Evolutionary conservation across 208 protist species (phyloP).

Genomic region (Wallacemonas collosoma): DNA sequence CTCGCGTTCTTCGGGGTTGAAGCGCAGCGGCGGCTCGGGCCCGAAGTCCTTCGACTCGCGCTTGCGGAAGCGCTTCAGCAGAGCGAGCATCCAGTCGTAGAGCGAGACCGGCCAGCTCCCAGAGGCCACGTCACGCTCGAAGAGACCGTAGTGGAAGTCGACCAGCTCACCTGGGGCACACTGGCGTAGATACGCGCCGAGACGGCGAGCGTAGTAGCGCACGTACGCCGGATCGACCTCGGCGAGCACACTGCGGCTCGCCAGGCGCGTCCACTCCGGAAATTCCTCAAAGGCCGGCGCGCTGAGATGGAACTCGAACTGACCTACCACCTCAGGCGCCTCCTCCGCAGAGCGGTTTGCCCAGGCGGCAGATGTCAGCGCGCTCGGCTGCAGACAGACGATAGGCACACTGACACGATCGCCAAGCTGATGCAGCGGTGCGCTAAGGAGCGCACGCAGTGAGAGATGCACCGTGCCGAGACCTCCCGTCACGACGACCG

Average conservation of each 20-base stretch:
- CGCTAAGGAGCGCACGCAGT: slow-evolving; percentile 68
- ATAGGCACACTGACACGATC: slow-evolving; percentile 67
- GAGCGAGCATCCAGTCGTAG: slow-evolving; percentile 55
- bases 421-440: slow-evolving; percentile 49
- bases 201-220: slow-evolving; percentile 71
- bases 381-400: slow-evolving; percentile 19
- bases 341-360: slow-evolving; percentile 11
- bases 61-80: slow-evolving; percentile 50
- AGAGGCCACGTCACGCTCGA: slow-evolving; percentile 76
- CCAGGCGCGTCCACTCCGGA: slow-evolving; percentile 52
- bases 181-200: slow-evolving; percentile 49
- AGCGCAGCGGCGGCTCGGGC: slow-evolving; percentile 49
- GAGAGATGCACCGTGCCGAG: slow-evolving; percentile 66
- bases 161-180: slow-evolving; percentile 44
- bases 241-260: slow-evolving; percentile 22
- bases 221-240: slow-evolving; percentile 56
- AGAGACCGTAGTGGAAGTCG: slow-evolving; percentile 74
- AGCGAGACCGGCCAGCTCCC: slow-evolving; percentile 67
- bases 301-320: slow-evolving; percentile 62
- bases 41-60: slow-evolving; percentile 39
- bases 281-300: slow-evolving; percentile 69
- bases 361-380: slow-evolving; percentile 7
- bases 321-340: slow-evolving; percentile 47
- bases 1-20: slow-evolving; percentile 44
- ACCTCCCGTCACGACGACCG: slow-evolving; percentile 33